phyloP scores from a whole-genome alignment of 495 filamentous ascomycete genomes.

The Neurospora hispaniola region DNA sequence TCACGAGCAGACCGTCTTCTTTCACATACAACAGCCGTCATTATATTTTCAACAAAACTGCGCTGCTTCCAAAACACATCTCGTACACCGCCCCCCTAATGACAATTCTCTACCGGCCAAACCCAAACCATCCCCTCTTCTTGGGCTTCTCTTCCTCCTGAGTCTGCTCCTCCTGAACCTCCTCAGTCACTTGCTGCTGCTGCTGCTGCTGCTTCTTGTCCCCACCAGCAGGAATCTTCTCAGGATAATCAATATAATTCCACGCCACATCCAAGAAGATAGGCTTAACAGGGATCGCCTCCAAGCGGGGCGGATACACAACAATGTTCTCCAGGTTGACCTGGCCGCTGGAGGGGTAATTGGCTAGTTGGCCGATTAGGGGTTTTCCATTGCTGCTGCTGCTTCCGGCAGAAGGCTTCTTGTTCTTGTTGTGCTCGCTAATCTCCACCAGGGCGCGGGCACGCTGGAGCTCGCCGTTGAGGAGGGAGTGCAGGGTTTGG shows the following conservation, averaged over 20 bases:
- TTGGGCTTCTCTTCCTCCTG: conserved; percentile 40
- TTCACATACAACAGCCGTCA: not conserved
- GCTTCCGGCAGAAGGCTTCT: conserved; percentile 1
- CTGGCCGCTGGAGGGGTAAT: conserved; percentile 51
- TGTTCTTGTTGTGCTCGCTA: conserved; percentile 42
- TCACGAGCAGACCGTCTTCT: too few species aligned
- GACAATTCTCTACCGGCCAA: conserved; percentile 52
- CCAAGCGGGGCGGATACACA: conserved; percentile 70
- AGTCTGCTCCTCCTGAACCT: conserved; percentile 36
- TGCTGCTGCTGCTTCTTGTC: conserved; percentile 14
- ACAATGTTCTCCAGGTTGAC: conserved; percentile 73
- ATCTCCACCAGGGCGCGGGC: conserved; percentile 77
- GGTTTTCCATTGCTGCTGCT: conserved; percentile 21
- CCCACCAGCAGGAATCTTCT: conserved; percentile 21
- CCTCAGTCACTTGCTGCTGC: conserved; percentile 13
- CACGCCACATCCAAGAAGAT: conserved; percentile 93
- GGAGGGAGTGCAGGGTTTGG: conserved; percentile 44
- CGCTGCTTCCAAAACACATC: not conserved
- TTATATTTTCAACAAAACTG: not conserved
- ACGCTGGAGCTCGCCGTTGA: conserved; percentile 59
- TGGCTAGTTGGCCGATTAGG: conserved; percentile 60
- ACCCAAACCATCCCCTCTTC: conserved; percentile 82
- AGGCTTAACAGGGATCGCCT: conserved; percentile 85
- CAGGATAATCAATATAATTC: conserved; percentile 96
- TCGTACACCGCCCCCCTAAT: not conserved